Base-by-base conservation (phyloP, 306 rosid genomes). In the Vicia faba region DNA sequence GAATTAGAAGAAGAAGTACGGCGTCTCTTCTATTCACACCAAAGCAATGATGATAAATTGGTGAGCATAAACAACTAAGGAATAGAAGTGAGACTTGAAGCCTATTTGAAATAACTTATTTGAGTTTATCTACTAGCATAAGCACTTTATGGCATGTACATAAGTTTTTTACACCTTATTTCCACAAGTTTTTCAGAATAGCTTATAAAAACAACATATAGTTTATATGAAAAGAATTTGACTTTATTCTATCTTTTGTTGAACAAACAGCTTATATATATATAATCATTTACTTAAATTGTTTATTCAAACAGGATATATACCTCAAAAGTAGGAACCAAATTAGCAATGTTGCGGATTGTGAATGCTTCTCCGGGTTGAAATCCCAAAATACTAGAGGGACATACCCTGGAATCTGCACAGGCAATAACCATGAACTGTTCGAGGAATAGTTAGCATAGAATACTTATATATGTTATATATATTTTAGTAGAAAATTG, bases 361-460 rank as follows among this genome's bases (percentile, higher is more conserved):
- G 70, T 73, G 79, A 90, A 93, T 49, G 99, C 89, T 77, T 93
- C 99, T 61, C 99, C 99, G 0, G 99, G 99, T 71, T 84, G 96
- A 78, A 93, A 88, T 72, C 97, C 99, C 79, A 93, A 61, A 71
- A 93, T 78, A 65, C 65, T 80, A 3, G 97, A 86, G 54, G 99
- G 99, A 64, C 99, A 93, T 49, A 93, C 99, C 78, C 97, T 85
- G 19, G 99, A 93, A 78, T 93, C 99, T 78, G 92, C 99, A 93
- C 99, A 93, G 44, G 97, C 87, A 79, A 93, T 86, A 77, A 93
- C 90, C 95, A 93, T 82, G 78, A 90, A 90, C 99, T 93, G 92
- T 88, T 73, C 88, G 40, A 11, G 70, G 65, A 83, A 69, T 51
- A 15, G 85, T 90, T 74, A 86, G 88, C 77, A 61, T 51, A 80